phyloP scores from a whole-genome alignment of 2,329 filamentous ascomycete genomes.

The Laburnicola sp. region DNA sequence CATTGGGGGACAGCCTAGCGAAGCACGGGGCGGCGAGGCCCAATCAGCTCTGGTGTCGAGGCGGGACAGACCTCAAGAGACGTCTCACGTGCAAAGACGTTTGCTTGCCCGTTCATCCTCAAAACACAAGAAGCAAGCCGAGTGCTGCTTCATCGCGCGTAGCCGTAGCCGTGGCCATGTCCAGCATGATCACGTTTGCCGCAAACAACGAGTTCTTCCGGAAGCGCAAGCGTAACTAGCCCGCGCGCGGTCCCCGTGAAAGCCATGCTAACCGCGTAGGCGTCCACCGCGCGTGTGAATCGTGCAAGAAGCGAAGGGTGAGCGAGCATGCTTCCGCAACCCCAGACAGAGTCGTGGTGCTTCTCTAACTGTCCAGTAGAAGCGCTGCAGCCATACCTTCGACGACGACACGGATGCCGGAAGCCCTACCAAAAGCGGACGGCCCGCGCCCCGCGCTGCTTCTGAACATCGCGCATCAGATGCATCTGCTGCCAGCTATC shows the following conservation, averaged over 20 bases:
- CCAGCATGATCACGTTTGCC: constrained; percentile 50
- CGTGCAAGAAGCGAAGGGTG: constrained; percentile 50
- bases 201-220: constrained; percentile 51
- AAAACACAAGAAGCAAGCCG: constrained; percentile 23
- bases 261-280: constrained; percentile 33
- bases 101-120: constrained; percentile 24
- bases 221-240: constrained; percentile 46
- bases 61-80: constrained; percentile 12
- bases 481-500: constrained; percentile 22
- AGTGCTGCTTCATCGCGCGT: constrained; percentile 2
- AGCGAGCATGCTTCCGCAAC: constrained; percentile 28
- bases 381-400: constrained; percentile 49
- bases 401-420: constrained; percentile 41
- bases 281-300: constrained; percentile 49
- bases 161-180: constrained; percentile 31
- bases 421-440: constrained; percentile 45
- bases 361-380: constrained; percentile 36
- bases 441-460: constrained; percentile 34
- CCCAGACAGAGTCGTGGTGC: constrained; percentile 16
- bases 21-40: neutral
- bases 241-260: constrained; percentile 12
- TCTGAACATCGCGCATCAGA: constrained; percentile 33
- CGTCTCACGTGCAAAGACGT: constrained; percentile 26
- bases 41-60: constrained; percentile 21
- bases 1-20: constrained; percentile 14